Evolutionary conservation across 202 grass and related monocot species (phyloP).

Genomic region (Panicum virgatum): DNA sequence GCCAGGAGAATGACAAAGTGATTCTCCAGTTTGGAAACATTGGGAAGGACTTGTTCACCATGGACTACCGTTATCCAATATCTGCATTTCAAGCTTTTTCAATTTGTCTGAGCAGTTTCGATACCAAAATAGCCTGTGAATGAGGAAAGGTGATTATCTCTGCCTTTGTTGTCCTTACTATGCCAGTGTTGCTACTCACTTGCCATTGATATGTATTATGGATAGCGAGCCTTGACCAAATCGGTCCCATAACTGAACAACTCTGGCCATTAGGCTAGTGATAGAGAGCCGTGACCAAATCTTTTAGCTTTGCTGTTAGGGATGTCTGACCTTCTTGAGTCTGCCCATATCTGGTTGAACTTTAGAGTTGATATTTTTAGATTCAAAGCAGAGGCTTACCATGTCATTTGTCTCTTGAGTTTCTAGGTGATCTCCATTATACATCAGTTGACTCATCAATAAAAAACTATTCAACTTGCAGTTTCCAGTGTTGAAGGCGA

Average conservation of each 20-base stretch:
- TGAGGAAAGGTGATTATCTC: constrained; percentile 45
- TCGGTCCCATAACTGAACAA: neutral
- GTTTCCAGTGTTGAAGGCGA: neutral
- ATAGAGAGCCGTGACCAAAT: neutral
- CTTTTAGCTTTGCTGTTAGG: neutral
- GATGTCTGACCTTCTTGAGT: neutral
- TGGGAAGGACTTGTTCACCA: constrained; percentile 96
- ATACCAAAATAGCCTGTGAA: constrained; percentile 99
- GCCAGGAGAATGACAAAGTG: constrained; percentile 75
- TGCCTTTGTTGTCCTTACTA: neutral
- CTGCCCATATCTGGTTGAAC: neutral
- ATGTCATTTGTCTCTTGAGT: neutral
- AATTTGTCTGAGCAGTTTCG: constrained; percentile 95
- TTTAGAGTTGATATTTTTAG: neutral
- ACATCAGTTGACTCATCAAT: neutral
- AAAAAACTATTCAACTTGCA: constrained; percentile 1
- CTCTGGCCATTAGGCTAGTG: neutral
- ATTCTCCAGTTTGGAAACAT: constrained; percentile 97
- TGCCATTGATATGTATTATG: neutral
- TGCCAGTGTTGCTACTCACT: neutral
- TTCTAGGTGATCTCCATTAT: neutral
- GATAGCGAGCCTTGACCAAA: neutral
- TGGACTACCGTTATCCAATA: constrained; percentile 90
- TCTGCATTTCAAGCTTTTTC: constrained; percentile 96
- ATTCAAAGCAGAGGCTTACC: neutral